Evolutionary conservation across 1,139 yeast genomes (phyloP), one percentile per base, ranked within the genome.

Genomic region (Nadsonia starkeyi-henricii): DNA sequence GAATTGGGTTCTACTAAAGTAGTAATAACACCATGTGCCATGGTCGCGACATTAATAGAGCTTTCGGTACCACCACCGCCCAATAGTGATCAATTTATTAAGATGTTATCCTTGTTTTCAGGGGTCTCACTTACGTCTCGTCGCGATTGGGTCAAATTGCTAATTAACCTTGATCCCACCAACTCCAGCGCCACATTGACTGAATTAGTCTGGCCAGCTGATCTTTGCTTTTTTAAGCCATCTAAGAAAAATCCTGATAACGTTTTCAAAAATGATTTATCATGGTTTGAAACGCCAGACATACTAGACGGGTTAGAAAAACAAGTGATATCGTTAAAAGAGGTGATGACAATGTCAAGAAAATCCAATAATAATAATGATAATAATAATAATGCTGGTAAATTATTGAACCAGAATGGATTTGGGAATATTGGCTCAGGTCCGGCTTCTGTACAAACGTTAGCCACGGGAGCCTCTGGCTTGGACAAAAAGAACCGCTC

Each of bases 231-330:
- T 13, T 53, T 57, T 39, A 52, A 58, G 23, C 59, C 58, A 33
- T 50, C 58, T n/a, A 55, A 55, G 48, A 58, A 58, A 21, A 57
- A 57, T 43, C 57, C 52, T 5, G 58, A 58, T 41, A 58, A 53
- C 13, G 52, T 53, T 28, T 55, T 53, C 12, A 61, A 61, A 43
- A 41, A 46, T 23, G 52, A 48, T n/a, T 23, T 47, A 42, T 46
- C 23, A 12, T 48, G 52, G 51, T 48, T 45, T 20, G 42, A 41
- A 5, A 15, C 20, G 15, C 43, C 46, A 9, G 52, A 50, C 30
- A 47, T 46, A 3, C 47, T 48, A 33, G 51, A 47, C 15, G 19
- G 33, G 13, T 43, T 46, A 3, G 44, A 49, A 20, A 15, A 43
- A 15, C 45, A 47, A 20, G 45, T 44, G 18, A 19, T 46, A 2